These are phyloP conservation scores for Aspergillus neotritici DNA, from an alignment of 2,329 filamentous ascomycete genomes.

Conservation along the genomic window DNA sequence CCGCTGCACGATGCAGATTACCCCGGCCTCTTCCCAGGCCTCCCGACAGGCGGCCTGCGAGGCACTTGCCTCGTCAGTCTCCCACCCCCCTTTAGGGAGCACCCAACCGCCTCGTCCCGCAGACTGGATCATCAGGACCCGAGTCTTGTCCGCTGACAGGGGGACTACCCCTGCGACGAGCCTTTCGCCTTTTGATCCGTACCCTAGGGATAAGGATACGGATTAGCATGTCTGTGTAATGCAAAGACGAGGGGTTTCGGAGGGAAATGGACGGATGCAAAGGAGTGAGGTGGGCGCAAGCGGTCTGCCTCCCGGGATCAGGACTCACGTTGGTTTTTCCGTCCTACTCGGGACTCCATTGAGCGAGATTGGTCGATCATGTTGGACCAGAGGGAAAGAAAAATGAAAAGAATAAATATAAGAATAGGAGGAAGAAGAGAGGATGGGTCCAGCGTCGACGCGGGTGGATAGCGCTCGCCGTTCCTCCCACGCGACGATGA, in stretches of 20 bases:
- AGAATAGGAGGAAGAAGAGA: conserved; percentile 9
- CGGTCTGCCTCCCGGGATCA: conserved; percentile 18
- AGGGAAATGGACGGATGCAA: conserved; percentile 2
- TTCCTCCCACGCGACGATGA: conserved; percentile 11
- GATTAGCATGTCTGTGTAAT: conserved; percentile 16
- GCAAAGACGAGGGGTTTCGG: conserved; percentile 4
- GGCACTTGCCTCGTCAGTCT: conserved; percentile 82
- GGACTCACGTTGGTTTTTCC: conserved; percentile 47
- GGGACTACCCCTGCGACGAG: conserved; percentile 93
- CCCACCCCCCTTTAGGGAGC: conserved; percentile 95
- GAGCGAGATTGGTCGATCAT: conserved; percentile 40
- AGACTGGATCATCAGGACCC: conserved; percentile 90
- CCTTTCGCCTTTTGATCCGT: conserved; percentile 84
- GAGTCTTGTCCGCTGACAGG: conserved; percentile 75
- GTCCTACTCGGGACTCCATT: conserved; percentile 45
- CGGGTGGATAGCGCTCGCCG: conserved; percentile 7
- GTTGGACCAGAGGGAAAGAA: conserved; percentile 12
- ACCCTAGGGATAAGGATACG: conserved; percentile 54
- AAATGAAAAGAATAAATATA: conserved; percentile 7
- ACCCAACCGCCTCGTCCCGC: conserved; percentile 91
- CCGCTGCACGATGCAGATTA: conserved; percentile 74
- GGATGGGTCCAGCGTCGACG: conserved; percentile 4
- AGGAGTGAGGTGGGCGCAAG: not conserved
- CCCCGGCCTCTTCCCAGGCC: conserved; percentile 97
- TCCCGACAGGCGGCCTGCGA: conserved; percentile 81